Base-by-base conservation (phyloP, 2,329 filamentous ascomycete genomes). In the Alternaria dauci region DNA sequence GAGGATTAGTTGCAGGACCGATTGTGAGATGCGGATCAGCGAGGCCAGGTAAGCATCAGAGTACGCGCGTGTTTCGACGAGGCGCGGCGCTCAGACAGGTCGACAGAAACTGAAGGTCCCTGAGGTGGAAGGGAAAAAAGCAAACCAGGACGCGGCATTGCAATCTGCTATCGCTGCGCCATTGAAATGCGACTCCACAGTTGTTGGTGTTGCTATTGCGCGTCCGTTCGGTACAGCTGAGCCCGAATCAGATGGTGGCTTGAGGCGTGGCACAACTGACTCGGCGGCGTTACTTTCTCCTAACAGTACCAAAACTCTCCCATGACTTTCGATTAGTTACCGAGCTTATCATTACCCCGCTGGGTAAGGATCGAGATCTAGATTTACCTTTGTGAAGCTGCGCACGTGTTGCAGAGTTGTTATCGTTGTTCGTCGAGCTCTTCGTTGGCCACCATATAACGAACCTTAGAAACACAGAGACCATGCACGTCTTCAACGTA, bases 191-290 rank as follows among this genome's bases (percentile, higher is more conserved):
- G 38, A 56, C 57, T 59, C 52, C 57, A 59, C 57, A 59, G 56
- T 56, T 50, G 43, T 56, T 59, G 57, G 46, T 59, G 57, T 59
- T 59, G 52, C 36, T 50, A 50, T 55, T 55, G 52, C 52, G 52
- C 57, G 44, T 58, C 48, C 12, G 18, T 12, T 59, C 57, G 57
- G 52, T 41, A 26, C 39, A 56, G 51, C 46, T 44, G 52, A 39
- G 57, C 52, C 53, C 41, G 57, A 59, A 59, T 59, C 57, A 59
- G 57, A 46, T 7, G 11, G 53, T 28, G 16, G 52, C 57, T 18
- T 26, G 23, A 12, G 26, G 16, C 18, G 30, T 30, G 16, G 30
- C n/a, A 14, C 38, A 18, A 50, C 38, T 59, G 57, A 56, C 52
- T 59, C 57, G 25, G 30, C 46, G n/a, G 39, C 20, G 2, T 41